Evolutionary conservation across 2,329 filamentous ascomycete genomes (phyloP).

Genomic region (Polychaeton citri): DNA sequence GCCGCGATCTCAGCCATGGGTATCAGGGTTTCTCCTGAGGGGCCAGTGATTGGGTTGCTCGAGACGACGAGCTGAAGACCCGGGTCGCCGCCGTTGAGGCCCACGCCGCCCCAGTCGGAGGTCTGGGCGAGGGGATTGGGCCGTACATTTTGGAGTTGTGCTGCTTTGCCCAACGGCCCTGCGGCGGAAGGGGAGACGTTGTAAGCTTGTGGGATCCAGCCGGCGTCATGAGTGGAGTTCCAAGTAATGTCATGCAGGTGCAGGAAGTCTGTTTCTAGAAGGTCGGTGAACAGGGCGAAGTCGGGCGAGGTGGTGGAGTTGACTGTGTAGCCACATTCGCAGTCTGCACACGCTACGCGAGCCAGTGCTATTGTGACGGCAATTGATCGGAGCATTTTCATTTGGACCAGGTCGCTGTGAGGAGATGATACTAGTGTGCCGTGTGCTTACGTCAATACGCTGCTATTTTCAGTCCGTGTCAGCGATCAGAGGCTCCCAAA

Average conservation of each 20-base stretch:
- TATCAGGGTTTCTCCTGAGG: conserved; percentile 32
- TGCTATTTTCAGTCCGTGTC: too few relatives aligned
- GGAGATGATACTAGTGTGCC: too few relatives aligned
- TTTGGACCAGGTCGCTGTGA: too few relatives aligned
- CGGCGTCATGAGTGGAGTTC: conserved; percentile 27
- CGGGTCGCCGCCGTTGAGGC: conserved; percentile 31
- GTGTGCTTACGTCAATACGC: too few relatives aligned
- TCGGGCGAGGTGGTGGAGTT: conserved; percentile 28
- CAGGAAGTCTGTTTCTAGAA: conserved; percentile 60
- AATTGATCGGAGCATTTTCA: too few relatives aligned
- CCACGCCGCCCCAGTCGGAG: conserved; percentile 29
- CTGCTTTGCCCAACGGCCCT: conserved; percentile 54
- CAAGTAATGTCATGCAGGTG: conserved; percentile 30
- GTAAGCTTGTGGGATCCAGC: conserved; percentile 57
- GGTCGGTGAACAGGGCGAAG: conserved; percentile 49
- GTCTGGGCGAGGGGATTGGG: conserved; percentile 35
- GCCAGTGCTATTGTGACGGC: too few relatives aligned
- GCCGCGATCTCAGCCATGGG: conserved; percentile 52
- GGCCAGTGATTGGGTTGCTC: conserved; percentile 15
- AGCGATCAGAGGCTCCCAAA: too few relatives aligned
- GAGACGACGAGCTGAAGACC: conserved; percentile 47
- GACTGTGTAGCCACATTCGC: conserved; percentile 60
- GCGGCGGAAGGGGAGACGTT: conserved; percentile 47
- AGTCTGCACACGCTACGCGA: conserved; percentile 43
- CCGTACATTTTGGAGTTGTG: conserved; percentile 43